Conservation (phyloP, 345 rosid genomes). For the Hibiscus trionum region DNA sequence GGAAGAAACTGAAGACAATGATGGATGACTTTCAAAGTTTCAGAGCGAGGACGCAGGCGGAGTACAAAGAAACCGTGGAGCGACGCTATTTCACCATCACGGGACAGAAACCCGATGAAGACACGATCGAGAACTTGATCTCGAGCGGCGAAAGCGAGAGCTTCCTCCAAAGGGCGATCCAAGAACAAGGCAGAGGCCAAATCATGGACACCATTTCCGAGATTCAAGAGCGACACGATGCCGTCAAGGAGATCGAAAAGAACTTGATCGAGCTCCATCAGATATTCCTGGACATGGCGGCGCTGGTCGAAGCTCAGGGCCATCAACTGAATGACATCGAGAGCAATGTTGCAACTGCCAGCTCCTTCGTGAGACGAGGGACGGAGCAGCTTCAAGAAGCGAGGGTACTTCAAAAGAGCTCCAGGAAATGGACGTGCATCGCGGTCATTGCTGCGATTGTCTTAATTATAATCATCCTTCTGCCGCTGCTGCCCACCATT, state of each 20-base stretch:
- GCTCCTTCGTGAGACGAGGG: slow-evolving; percentile 64
- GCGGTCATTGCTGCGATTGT: slow-evolving; percentile 44
- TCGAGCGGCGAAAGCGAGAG: slow-evolving; percentile 81
- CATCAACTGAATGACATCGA: slow-evolving; percentile 78
- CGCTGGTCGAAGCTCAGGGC: slow-evolving; percentile 73
- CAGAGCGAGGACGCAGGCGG: slow-evolving; percentile 44
- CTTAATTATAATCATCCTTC: slow-evolving; percentile 31
- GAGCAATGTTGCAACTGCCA: slow-evolving; percentile 68
- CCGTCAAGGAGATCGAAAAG: slow-evolving; percentile 83
- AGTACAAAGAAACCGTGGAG: slow-evolving; percentile 69
- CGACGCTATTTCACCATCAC: slow-evolving; percentile 78
- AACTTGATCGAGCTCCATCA: slow-evolving; percentile 72
- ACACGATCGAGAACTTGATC: slow-evolving; percentile 69
- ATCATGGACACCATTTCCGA: slow-evolving; percentile 73
- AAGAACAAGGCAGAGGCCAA: slow-evolving; percentile 83
- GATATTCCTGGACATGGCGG: slow-evolving; percentile 86
- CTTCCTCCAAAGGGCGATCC: slow-evolving; percentile 77
- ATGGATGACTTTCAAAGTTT: slow-evolving; percentile 70
- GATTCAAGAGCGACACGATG: slow-evolving; percentile 79
- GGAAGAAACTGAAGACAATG: slow-evolving; percentile 61
- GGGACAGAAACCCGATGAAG: slow-evolving; percentile 60
- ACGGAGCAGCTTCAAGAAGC: slow-evolving; percentile 62
- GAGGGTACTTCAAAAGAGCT: slow-evolving; percentile 57
- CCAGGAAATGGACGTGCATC: slow-evolving; percentile 68
- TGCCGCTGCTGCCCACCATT: slow-evolving; percentile 40